These are phyloP conservation scores for Williopsis jadinii DNA, from an alignment of 1,139 yeast genomes.

Conservation along the genomic window DNA sequence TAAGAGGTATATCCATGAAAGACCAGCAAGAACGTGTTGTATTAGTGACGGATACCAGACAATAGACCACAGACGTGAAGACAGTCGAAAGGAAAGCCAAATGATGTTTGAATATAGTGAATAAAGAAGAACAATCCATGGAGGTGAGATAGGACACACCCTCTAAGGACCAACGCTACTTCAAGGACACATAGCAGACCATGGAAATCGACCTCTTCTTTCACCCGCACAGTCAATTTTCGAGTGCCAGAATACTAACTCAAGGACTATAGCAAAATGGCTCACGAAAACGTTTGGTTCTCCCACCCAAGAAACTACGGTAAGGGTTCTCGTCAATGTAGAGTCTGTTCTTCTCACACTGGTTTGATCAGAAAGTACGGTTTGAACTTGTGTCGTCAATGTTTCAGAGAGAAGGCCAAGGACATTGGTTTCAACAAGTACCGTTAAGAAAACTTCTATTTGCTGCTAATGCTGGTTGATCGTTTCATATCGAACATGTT, in stretches of 20 bases:
- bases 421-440: constrained; percentile 99
- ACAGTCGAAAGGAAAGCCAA: no score
- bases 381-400: constrained; percentile 99
- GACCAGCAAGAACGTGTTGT: no score
- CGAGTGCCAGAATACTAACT: constrained; percentile 14
- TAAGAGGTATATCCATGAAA: background rate
- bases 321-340: constrained; percentile 99
- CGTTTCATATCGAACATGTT: constrained; percentile 15
- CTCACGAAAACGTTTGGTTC: constrained; percentile 99
- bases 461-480: constrained; percentile 4
- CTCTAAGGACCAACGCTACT: no score
- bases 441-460: constrained; percentile 53
- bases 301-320: constrained; percentile 99
- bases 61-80: no score
- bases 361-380: constrained; percentile 99
- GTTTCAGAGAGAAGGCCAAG: constrained; percentile 99
- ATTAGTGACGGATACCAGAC: no score
- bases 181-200: no score
- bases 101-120: no score
- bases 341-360: constrained; percentile 97
- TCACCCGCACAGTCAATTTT: background rate
- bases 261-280: constrained; percentile 56
- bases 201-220: no score
- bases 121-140: no score
- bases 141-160: no score